Conservation (phyloP, 495 filamentous ascomycete genomes). For the Lichenothelia convexa region DNA sequence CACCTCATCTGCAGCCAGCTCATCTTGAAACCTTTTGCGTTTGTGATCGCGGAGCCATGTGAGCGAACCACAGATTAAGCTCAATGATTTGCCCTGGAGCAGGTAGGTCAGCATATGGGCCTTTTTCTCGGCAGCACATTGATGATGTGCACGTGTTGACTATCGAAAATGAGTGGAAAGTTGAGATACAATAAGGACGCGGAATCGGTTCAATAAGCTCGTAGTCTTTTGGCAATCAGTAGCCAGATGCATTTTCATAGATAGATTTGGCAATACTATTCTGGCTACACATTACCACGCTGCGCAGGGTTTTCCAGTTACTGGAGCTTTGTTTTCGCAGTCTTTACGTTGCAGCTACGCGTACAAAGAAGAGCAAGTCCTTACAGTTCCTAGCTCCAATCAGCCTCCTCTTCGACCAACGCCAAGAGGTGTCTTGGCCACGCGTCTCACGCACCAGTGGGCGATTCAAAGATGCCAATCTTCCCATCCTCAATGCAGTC, state of each 20-base stretch:
- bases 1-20: slow-evolving; percentile 11
- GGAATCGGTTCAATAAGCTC: no score
- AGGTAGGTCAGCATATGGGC: no score
- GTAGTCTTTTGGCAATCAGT: no score
- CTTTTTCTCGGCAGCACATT: no score
- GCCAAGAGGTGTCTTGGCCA: neutral
- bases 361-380: neutral
- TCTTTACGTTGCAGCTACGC: neutral
- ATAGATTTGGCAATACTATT: no score
- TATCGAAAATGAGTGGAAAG: no score
- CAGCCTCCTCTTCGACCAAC: neutral
- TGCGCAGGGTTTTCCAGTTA: no score
- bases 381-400: slow-evolving; percentile 18
- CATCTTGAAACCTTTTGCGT: slow-evolving; percentile 41
- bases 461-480: slow-evolving; percentile 84
- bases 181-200: no score
- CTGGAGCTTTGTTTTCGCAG: no score
- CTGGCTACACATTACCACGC: no score
- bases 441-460: slow-evolving; percentile 48
- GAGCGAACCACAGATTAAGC: slow-evolving; percentile 78
- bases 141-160: no score
- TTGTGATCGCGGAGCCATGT: slow-evolving; percentile 89
- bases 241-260: no score
- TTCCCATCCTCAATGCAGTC: slow-evolving; percentile 59
- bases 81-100: slow-evolving; percentile 96